Base-by-base conservation (phyloP, 1,284 basidiomycete genomes). In the Taiwanofungus camphoratus region DNA sequence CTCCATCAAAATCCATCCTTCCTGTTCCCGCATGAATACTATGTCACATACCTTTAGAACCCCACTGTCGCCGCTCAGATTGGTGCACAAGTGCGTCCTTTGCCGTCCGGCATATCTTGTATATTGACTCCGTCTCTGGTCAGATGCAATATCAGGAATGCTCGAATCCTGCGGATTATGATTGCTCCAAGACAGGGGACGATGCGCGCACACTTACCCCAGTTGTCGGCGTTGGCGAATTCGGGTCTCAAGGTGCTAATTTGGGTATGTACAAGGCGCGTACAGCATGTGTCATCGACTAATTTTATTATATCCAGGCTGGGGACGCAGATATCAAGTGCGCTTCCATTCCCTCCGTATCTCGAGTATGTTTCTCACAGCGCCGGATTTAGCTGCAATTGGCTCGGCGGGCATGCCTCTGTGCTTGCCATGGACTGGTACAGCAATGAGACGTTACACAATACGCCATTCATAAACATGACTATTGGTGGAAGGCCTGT, bases 291-390 rank as follows among this genome's bases (percentile, higher is more conserved):
- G 6, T 3, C 4, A 5, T 7, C 12, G 5, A 16, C 16, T 12
- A 19, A 26, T 9, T 19, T 41, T 15, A 44, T 16, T n/a, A 23
- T 18, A 22, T 31, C 12, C 21, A 82, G 79, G 77, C 77, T 31
- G 80, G 79, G 12, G 79, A 82, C 50, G 71, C 77, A 30, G 79
- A 82, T 52, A 79, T 82, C 55, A 77, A 71, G 79, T 80, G 43
- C 38, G 65, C 56, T 4, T 2, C 12, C 36, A 21, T 21, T n/a
- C n/a, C n/a, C 21, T 16, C 16, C 18, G 8, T 11, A 16, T 29
- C 24, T 11, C 8, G 12, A 7, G 15, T 4, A 12, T 19, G 2
- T 12, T 5, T 2, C 24, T 30, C 22, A 20, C 11, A 26, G 6
- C 29, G 18, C 4, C 19, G 13, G 11, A 13, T 31, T 5, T 23